Evolutionary conservation across 2,329 filamentous ascomycete species (phyloP).

Genomic region (Orbilia ellipsospora): DNA sequence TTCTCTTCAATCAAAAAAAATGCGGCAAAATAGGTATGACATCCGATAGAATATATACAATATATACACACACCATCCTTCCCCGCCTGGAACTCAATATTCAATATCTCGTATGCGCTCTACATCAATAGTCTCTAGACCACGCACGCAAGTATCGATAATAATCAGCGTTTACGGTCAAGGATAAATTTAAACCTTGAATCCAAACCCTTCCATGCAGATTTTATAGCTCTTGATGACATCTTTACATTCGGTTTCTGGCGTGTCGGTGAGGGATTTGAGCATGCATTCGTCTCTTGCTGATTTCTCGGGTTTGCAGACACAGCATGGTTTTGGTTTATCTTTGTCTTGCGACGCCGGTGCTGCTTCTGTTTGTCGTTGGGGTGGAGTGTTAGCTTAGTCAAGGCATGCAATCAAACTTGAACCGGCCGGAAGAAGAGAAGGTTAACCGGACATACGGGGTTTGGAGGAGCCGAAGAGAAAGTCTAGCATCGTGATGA

Average conservation of each 20-base stretch:
- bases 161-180: too few species aligned
- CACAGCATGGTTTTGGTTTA: slow-evolving; percentile 83
- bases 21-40: not conserved
- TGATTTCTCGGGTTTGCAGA: slow-evolving; percentile 94
- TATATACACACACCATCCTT: not conserved
- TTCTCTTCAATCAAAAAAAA: not conserved
- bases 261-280: slow-evolving; percentile 85
- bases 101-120: too few species aligned
- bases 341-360: slow-evolving; percentile 29
- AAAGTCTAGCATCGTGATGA: slow-evolving; percentile 44
- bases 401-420: too few species aligned
- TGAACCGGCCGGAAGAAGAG: too few species aligned
- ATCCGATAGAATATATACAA: slow-evolving; percentile 22
- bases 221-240: slow-evolving; percentile 84
- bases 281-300: slow-evolving; percentile 98
- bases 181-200: slow-evolving; percentile 66
- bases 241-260: slow-evolving; percentile 82
- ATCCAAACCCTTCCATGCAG: slow-evolving; percentile 94
- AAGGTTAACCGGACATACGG: slow-evolving; percentile 21
- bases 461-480: slow-evolving; percentile 51
- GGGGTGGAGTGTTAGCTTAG: not conserved
- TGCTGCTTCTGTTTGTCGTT: slow-evolving; percentile 8
- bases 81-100: too few species aligned
- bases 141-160: too few species aligned
- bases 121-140: too few species aligned